These are phyloP conservation scores for Colletotrichum trifolii DNA, from an alignment of 2,329 filamentous ascomycete genomes.

Conservation along the genomic window DNA sequence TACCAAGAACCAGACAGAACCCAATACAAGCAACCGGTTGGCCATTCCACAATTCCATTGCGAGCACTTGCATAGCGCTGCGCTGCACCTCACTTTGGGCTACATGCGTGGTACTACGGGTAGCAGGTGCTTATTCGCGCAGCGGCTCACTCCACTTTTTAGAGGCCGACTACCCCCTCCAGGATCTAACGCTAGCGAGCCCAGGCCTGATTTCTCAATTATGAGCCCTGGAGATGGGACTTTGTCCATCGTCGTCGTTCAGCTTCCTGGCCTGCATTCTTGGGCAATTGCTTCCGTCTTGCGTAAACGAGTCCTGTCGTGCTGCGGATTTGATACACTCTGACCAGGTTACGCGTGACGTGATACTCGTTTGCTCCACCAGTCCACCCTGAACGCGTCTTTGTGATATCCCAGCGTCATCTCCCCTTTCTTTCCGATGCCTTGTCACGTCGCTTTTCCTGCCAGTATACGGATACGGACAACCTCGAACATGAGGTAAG, in stretches of 20 bases:
- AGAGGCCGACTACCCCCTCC: conserved; percentile 26
- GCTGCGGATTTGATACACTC: conserved; percentile 6
- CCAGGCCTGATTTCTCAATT: conserved; percentile 21
- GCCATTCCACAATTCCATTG: conserved; percentile 4
- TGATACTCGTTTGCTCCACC: conserved; percentile 7
- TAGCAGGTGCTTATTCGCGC: conserved; percentile 13
- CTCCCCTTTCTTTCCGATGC: not conserved
- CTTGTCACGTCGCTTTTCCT: not conserved
- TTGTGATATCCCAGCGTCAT: not conserved
- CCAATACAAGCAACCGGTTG: not conserved
- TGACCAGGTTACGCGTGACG: conserved; percentile 1
- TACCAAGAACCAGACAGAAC: no score
- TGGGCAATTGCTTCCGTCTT: no score
- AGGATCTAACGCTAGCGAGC: conserved; percentile 29
- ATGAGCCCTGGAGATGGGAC: not conserved
- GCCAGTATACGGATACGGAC: no score
- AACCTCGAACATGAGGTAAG: no score
- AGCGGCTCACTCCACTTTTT: conserved; percentile 29
- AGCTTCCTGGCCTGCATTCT: no score
- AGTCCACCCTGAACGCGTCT: conserved; percentile 3
- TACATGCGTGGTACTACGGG: no score
- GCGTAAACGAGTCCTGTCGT: not conserved
- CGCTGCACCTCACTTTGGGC: no score
- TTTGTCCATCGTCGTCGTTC: no score
- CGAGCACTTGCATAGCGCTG: conserved; percentile 12